These are phyloP conservation scores for Exsudoporus frostii DNA, from an alignment of 768 basidiomycete species.

Conservation along the genomic window DNA sequence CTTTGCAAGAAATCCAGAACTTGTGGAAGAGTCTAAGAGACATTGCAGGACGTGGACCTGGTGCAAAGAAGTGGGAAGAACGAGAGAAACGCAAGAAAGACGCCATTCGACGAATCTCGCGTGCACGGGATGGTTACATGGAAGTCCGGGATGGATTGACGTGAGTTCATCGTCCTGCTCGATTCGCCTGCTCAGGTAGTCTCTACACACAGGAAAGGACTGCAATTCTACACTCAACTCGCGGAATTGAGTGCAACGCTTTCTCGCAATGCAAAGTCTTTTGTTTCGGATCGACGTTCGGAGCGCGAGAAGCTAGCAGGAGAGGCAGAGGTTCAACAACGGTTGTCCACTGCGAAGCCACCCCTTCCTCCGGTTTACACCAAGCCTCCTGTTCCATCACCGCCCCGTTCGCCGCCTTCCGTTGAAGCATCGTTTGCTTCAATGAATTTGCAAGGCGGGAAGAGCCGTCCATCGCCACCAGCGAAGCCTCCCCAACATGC, in stretches of 20 bases:
- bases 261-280: constrained; percentile 54
- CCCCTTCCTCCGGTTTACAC: constrained; percentile 39
- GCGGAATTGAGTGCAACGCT: constrained; percentile 59
- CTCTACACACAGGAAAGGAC: constrained; percentile 61
- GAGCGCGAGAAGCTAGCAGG: constrained; percentile 70
- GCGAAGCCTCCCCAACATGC: constrained; percentile 28
- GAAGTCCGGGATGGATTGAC: constrained; percentile 82
- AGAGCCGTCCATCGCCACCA: constrained; percentile 28
- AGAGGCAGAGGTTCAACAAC: constrained; percentile 70
- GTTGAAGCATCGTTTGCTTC: constrained; percentile 54
- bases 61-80: constrained; percentile 78
- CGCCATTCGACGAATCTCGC: constrained; percentile 62
- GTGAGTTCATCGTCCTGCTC: constrained; percentile 43
- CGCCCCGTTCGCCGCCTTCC: constrained; percentile 37
- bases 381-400: constrained; percentile 49
- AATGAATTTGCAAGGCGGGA: constrained; percentile 45
- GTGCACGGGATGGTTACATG: constrained; percentile 81
- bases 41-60: constrained; percentile 68
- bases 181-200: constrained; percentile 3
- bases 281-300: constrained; percentile 55
- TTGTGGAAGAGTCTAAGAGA: constrained; percentile 75
- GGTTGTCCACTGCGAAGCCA: constrained; percentile 45
- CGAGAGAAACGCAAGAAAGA: constrained; percentile 79
- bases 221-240: constrained; percentile 86
- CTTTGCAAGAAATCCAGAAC: constrained; percentile 70